Percentiles rank a stretch among this genome's conserved stretches.
Evolutionary conservation across 805 yeast species (phyloP).

Genomic region (Saturnispora saitoi): DNA sequence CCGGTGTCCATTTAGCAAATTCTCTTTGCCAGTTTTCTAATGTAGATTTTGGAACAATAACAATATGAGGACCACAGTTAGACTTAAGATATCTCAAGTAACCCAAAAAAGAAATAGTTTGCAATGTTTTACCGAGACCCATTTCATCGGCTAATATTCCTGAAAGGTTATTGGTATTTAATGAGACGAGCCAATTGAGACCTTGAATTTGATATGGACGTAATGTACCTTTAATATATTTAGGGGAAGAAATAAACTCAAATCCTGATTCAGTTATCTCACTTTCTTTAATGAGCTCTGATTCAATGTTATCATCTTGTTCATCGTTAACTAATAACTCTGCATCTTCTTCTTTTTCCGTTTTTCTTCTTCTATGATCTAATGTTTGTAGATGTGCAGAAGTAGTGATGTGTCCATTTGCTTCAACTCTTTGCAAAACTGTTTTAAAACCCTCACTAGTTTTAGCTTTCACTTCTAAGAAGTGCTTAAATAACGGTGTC

Average conservation of each 20-base stretch:
- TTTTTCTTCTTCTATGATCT: conserved; percentile 51
- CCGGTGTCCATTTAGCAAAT: conserved; percentile 93
- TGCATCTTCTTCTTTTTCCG: conserved; percentile 73
- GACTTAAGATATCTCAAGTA: conserved; percentile 70
- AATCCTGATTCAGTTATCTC: conserved; percentile 23
- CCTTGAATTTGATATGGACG: conserved; percentile 95
- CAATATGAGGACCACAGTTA: conserved; percentile 82
- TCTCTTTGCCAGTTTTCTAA: conserved; percentile 95
- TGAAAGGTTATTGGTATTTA: conserved; percentile 79
- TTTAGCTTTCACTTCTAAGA: conserved; percentile 54
- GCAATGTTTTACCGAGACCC: conserved; percentile 96
- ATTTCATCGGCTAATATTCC: conserved; percentile 97
- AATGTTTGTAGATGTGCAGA: conserved; percentile 8
- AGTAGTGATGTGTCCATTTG: conserved; percentile 6
- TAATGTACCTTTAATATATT: conserved; percentile 64
- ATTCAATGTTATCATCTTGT: conserved; percentile 7
- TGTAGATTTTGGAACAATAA: conserved; percentile 93
- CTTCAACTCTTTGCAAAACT: conserved; percentile 37
- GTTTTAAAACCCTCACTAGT: conserved; percentile 49
- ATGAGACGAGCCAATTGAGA: conserved; percentile 83
- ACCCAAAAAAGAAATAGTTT: conserved; percentile 87
- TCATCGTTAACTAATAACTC: conserved; percentile 48
- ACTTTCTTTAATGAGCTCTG: conserved; percentile 12
- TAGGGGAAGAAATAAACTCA: conserved; percentile 55
- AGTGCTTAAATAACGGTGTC: conserved; percentile 60